Percentiles rank a stretch among this genome's conserved stretches.
Conservation (phyloP, 148 eudicot genomes). For the Heliosperma pusillum region DNA sequence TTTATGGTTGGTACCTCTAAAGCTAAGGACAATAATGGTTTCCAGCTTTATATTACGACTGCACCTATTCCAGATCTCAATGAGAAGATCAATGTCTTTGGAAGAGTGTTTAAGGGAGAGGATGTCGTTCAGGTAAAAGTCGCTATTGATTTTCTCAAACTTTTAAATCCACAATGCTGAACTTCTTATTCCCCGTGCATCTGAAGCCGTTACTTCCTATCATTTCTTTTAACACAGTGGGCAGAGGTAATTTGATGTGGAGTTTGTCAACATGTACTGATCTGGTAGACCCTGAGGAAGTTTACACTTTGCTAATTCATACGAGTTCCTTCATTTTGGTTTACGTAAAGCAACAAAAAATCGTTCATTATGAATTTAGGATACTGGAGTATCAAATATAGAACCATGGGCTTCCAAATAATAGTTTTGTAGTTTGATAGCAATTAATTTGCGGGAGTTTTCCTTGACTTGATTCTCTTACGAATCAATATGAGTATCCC, state of each 20-base stretch:
- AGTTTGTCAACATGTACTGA: not conserved
- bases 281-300: not conserved
- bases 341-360: too few species aligned
- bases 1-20: constrained; percentile 96
- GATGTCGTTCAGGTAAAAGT: constrained; percentile 84
- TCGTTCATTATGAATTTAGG: too few species aligned
- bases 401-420: not conserved
- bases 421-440: not conserved
- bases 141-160: not conserved
- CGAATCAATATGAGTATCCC: too few species aligned
- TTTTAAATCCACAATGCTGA: not conserved
- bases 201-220: not conserved
- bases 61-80: constrained; percentile 91
- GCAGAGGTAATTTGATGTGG: too few species aligned
- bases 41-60: constrained; percentile 82
- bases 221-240: too few species aligned
- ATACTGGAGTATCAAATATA: not conserved
- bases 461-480: too few species aligned
- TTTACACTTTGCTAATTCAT: not conserved
- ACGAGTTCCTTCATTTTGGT: not conserved
- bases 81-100: constrained; percentile 79
- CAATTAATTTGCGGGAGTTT: not conserved
- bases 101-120: constrained; percentile 82
- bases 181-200: not conserved
- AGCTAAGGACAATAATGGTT: constrained; percentile 51